Evolutionary conservation across 345 rosid species (phyloP).

Genomic region (Mallotus nudiflorus): DNA sequence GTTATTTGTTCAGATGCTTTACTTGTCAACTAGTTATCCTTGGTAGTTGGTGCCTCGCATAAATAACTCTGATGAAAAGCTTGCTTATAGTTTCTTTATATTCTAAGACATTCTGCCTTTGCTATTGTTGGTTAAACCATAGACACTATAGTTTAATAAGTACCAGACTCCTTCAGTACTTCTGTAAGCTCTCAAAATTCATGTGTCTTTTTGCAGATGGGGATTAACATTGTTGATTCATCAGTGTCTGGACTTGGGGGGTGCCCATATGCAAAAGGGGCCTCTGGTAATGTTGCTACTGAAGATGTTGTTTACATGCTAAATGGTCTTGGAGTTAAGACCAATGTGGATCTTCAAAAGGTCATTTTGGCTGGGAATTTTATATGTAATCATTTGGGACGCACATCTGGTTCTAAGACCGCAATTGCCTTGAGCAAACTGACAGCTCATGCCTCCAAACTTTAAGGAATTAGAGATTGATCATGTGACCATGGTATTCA

Average conservation of each 20-base stretch:
- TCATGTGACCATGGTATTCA: not conserved
- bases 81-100: too few relatives aligned
- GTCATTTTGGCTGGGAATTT: slow-evolving; percentile 61
- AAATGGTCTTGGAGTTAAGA: slow-evolving; percentile 61
- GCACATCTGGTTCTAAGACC: slow-evolving; percentile 60
- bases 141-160: too few relatives aligned
- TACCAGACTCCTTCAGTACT: not conserved
- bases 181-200: not conserved
- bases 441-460: slow-evolving; percentile 71
- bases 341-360: slow-evolving; percentile 59
- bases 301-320: slow-evolving; percentile 82
- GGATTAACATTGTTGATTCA: slow-evolving; percentile 63
- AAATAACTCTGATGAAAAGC: too few relatives aligned
- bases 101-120: too few relatives aligned
- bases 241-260: slow-evolving; percentile 75
- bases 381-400: slow-evolving; percentile 59
- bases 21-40: not conserved
- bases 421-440: slow-evolving; percentile 51
- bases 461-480: slow-evolving; percentile 30
- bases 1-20: too few relatives aligned
- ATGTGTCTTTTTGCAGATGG: slow-evolving; percentile 47
- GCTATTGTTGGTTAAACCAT: too few relatives aligned
- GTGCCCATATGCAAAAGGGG: slow-evolving; percentile 81
- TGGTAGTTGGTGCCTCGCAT: not conserved
- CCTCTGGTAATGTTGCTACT: slow-evolving; percentile 73